These are phyloP conservation scores for Solanum etuberosum DNA, from an alignment of 257 asterid genomes.

Conservation along the genomic window DNA sequence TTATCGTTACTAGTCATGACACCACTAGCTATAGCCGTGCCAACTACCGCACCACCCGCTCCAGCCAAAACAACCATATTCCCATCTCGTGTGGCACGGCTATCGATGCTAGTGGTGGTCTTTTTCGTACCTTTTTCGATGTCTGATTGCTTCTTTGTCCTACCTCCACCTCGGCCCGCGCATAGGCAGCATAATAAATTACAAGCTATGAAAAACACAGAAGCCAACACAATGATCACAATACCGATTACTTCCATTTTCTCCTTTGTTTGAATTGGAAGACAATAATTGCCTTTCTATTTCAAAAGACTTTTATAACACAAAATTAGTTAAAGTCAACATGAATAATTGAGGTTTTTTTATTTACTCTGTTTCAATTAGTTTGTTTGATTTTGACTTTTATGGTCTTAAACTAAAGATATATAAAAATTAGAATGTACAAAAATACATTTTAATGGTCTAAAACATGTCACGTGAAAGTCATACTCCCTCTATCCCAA, in stretches of 20 bases:
- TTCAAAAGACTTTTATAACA: no score
- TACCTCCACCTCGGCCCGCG: background rate
- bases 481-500: no score
- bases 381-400: no score
- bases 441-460: no score
- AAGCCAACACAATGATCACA: background rate
- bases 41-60: slow-evolving; percentile 27
- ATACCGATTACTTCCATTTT: background rate
- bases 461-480: no score
- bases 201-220: background rate
- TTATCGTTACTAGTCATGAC: background rate
- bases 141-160: background rate
- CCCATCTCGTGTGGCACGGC: background rate
- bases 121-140: background rate
- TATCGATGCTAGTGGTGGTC: background rate
- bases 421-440: no score
- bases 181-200: background rate
- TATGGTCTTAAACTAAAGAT: no score
- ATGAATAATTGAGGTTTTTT: no score
- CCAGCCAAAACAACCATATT: background rate
- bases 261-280: background rate
- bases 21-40: slow-evolving; percentile 6
- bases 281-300: background rate
- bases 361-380: no score
- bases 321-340: no score